Evolutionary conservation across 176 grass and related monocot species (phyloP).

Genomic region (Luzula sylvatica): DNA sequence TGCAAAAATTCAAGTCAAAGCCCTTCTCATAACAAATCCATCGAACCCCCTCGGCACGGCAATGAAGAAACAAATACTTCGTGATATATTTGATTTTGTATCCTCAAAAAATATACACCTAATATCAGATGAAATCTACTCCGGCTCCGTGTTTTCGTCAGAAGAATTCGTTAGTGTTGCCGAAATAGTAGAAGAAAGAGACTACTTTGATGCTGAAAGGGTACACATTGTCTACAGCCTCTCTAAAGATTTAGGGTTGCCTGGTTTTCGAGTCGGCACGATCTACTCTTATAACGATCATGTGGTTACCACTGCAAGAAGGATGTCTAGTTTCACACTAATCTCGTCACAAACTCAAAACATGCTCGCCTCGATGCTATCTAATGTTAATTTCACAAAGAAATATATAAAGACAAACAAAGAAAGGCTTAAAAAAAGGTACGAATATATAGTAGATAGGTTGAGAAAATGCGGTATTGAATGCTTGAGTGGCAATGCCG

Average conservation of each 20-base stretch:
- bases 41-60: conserved; percentile 75
- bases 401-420: conserved; percentile 61
- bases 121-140: conserved; percentile 94
- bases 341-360: conserved; percentile 89
- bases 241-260: conserved; percentile 76
- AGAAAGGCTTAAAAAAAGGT: conserved; percentile 37
- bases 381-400: conserved; percentile 38
- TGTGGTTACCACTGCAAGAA: conserved; percentile 62
- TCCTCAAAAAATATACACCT: conserved; percentile 58
- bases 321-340: conserved; percentile 94
- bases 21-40: conserved; percentile 65
- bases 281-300: conserved; percentile 81
- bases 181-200: conserved; percentile 41
- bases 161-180: conserved; percentile 64
- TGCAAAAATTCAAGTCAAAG: conserved; percentile 33
- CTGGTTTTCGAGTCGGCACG: conserved; percentile 60
- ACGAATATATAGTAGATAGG: conserved; percentile 41
- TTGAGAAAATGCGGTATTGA: conserved; percentile 43
- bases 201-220: conserved; percentile 11
- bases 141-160: conserved; percentile 54
- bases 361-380: conserved; percentile 59
- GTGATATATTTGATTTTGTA: conserved; percentile 50
- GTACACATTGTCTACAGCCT: conserved; percentile 94
- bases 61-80: conserved; percentile 20
- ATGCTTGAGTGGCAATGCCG: conserved; percentile 59